phyloP scores from a whole-genome alignment of 2,329 filamentous ascomycete genomes.

The Nannizziopsis barbatae region DNA sequence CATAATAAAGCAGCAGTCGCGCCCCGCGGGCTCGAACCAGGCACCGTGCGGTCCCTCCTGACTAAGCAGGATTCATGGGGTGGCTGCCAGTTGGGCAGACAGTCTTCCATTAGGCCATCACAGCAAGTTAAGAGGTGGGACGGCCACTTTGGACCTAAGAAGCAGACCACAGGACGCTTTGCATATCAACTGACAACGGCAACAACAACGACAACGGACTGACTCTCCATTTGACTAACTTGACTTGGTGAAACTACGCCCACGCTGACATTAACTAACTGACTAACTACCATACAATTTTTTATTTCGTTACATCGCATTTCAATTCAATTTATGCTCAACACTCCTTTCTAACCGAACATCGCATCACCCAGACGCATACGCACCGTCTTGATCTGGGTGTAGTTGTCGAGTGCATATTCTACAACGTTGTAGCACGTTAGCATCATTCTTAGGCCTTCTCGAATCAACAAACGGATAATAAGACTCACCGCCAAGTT shows the following conservation, averaged over 20 bases:
- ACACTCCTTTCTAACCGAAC: slow-evolving; percentile 28
- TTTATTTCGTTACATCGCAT: not conserved
- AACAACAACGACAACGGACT: too few relatives aligned
- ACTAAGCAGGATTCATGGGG: slow-evolving; percentile 6
- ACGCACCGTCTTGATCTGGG: slow-evolving; percentile 40
- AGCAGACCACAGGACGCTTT: not conserved
- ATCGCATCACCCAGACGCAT: slow-evolving; percentile 36
- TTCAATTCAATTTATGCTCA: not conserved
- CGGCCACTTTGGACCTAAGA: not conserved
- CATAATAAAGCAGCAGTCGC: slow-evolving; percentile 25
- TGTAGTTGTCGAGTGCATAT: slow-evolving; percentile 41
- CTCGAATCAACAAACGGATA: not conserved
- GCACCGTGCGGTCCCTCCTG: slow-evolving; percentile 26
- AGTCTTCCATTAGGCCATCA: slow-evolving; percentile 15
- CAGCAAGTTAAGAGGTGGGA: slow-evolving; percentile 8
- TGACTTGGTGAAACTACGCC: too few relatives aligned
- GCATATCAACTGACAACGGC: too few relatives aligned
- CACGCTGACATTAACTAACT: not conserved
- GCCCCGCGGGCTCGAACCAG: slow-evolving; percentile 46
- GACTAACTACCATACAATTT: not conserved
- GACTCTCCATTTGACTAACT: too few relatives aligned
- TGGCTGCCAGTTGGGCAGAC: not conserved
- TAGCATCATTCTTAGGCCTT: not conserved
- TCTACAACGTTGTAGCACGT: slow-evolving; percentile 16
- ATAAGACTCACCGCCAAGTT: slow-evolving; percentile 30